Evolutionary conservation across 1,284 basidiomycete genomes (phyloP), one percentile per base, ranked within the genome.

Genomic region (Hypsizygus ulmarius): DNA sequence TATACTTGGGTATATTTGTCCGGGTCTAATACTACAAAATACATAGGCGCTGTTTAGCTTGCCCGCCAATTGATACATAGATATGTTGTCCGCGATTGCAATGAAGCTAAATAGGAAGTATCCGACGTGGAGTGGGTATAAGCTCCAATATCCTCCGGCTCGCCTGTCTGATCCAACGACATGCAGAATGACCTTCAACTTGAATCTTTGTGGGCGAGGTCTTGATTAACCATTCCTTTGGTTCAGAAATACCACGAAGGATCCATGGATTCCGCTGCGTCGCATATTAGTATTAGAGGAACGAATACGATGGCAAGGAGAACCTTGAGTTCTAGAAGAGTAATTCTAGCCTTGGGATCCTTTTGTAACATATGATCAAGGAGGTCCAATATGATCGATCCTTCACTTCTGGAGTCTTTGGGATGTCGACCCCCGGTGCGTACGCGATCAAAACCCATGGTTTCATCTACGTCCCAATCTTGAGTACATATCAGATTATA

Each of bases 311-410:
- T 18, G 32, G 27, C 16, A 27, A 21, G 18, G 52, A 74, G 52
- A 59, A 89, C 87, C 78, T 93, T 93, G 54, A 92, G 78, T 51
- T 85, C 77, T n/a, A 81, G 76, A 29, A 94, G 67, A 7, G 78
- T 81, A 37, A 90, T 84, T 36, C 93, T 76, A 63, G 82, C 78
- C 8, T 61, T 60, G 1, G 88, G 86, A 60, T 93, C 81, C 71
- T 95, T 96, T 64, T 91, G 82, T 18, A 95, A 70, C 63, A 95
- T 69, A 21, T 73, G 69, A 29, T 82, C 76, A 29, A 95, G 69
- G 27, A 95, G 65, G 45, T 82, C 75, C 11, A 91, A 70, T 18
- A 86, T 78, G 41, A 78, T 71, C 27, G 68, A 71, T 1, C 77
- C 79, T 53, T 83, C 78, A 3, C 68, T 66, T 12, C 66, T 68